These are phyloP conservation scores for Trypanosoma vivax DNA, from an alignment of 208 protist genomes.

Conservation along the genomic window DNA sequence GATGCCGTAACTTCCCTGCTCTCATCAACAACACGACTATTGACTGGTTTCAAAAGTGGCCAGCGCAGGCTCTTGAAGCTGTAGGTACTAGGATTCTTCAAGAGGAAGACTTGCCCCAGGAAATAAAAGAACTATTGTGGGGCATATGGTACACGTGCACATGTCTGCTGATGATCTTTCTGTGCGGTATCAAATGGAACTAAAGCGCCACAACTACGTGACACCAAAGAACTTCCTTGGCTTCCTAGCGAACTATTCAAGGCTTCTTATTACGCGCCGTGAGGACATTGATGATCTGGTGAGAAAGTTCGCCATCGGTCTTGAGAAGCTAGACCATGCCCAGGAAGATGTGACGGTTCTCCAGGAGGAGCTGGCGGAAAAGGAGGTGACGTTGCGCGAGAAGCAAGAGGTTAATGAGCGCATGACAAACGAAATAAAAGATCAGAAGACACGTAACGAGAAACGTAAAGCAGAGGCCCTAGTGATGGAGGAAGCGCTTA, in stretches of 20 bases:
- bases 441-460: conserved; percentile 86
- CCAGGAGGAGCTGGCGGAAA: conserved; percentile 90
- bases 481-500: conserved; percentile 88
- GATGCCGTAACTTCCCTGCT: conserved; percentile 97
- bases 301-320: conserved; percentile 93
- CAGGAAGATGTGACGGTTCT: conserved; percentile 95
- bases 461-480: conserved; percentile 85
- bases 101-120: conserved; percentile 87
- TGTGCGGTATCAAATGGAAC: conserved; percentile 80
- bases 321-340: conserved; percentile 94
- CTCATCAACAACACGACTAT: conserved; percentile 98
- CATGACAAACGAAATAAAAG: conserved; percentile 89
- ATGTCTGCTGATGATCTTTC: conserved; percentile 84
- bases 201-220: conserved; percentile 97
- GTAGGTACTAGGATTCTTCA: conserved; percentile 87
- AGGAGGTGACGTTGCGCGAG: conserved; percentile 91
- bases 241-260: conserved; percentile 95
- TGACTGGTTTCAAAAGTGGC: conserved; percentile 99
- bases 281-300: conserved; percentile 92
- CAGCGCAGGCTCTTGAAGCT: conserved; percentile 92
- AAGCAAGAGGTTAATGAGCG: conserved; percentile 93
- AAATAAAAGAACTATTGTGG: conserved; percentile 81
- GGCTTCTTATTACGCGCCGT: conserved; percentile 90
- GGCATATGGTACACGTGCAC: conserved; percentile 97
- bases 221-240: conserved; percentile 99